Evolutionary conservation across 1,284 basidiomycete species (phyloP).

Genomic region (Anthracocystis panici-leucophaei): DNA sequence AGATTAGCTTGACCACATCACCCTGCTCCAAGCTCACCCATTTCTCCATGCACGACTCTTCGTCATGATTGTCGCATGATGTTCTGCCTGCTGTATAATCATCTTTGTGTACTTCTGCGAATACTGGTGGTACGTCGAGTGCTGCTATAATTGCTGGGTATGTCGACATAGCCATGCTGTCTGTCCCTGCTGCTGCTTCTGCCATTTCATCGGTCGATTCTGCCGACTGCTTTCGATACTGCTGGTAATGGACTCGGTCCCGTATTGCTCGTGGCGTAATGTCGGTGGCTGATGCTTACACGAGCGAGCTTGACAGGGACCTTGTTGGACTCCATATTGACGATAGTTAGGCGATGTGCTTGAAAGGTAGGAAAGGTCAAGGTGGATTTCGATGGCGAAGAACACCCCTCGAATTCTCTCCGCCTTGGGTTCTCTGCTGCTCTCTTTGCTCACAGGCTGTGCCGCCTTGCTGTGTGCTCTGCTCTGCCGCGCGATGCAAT

Average conservation of each 20-base stretch:
- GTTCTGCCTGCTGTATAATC: neutral
- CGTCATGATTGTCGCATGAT: neutral
- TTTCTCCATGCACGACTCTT: neutral
- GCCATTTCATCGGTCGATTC: neutral
- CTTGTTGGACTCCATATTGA: constrained; percentile 60
- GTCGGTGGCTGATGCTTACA: constrained; percentile 46
- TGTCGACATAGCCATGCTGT: neutral
- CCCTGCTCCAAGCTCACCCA: too few relatives aligned
- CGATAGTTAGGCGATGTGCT: constrained; percentile 42
- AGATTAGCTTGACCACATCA: too few relatives aligned
- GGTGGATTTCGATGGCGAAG: constrained; percentile 28
- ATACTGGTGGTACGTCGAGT: neutral
- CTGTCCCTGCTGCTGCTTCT: constrained; percentile 7
- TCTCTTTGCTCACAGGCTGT: neutral
- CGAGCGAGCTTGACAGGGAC: constrained; percentile 59
- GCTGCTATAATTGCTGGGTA: neutral
- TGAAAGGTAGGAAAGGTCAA: constrained; percentile 26
- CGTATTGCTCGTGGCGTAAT: constrained; percentile 3
- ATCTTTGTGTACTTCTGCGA: neutral
- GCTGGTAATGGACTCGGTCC: neutral
- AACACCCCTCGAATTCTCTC: constrained; percentile 1
- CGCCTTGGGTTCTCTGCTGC: neutral
- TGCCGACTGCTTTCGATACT: neutral
- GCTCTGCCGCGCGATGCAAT: too few relatives aligned
- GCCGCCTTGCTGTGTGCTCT: neutral